Evolutionary conservation across 1,284 basidiomycete species (phyloP), one percentile per base, ranked within the genome.

Genomic region (Anthracocystis panici-leucophaei): DNA sequence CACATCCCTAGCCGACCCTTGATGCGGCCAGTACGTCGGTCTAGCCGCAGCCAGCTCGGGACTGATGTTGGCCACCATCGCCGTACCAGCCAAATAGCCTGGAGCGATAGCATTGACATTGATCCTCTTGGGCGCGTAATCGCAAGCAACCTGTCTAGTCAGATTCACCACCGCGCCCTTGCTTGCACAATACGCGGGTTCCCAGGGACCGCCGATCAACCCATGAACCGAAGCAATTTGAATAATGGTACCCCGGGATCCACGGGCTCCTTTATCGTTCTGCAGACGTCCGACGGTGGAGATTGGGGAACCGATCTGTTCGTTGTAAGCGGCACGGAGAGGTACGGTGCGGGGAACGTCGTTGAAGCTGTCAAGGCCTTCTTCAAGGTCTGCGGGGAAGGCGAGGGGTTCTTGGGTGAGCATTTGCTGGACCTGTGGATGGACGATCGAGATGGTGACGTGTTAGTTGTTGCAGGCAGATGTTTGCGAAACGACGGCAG

Each of bases 101-200:
- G 72, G 72, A 8, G 61, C 57, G 57, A 77, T 71, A n/a, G 71
- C 70, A 38, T 77, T 77, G 59, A 73, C 62, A 33, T 77, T 74
- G 62, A 77, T 74, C 21, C 75, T 50, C 12, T 74, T 52, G 16
- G 65, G 58, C 8, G 75, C 75, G 14, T 77, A 77, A 42, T 77
- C 75, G 46, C 71, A 67, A 3, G 75, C 75, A 2, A 77, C 63
- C 38, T 77, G 71, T 1, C 75, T 45, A 1, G 69, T 77, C 6
- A 77, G 33, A 41, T 77, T 77, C 29, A 77, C 54, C 9, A 77
- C 70, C 1, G 75, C 75, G 7, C 66, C 71, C 40, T 74, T 75
- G 23, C 41, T 57, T 2, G 75, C 75, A 38, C 71, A 72, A 48
- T 77, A 77, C 0, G 75, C 75, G 1, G 75, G 65, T 46, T 77